Evolutionary conservation across 2,329 filamentous ascomycete genomes (phyloP).

Genomic region (Lasiodiplodia sp.): DNA sequence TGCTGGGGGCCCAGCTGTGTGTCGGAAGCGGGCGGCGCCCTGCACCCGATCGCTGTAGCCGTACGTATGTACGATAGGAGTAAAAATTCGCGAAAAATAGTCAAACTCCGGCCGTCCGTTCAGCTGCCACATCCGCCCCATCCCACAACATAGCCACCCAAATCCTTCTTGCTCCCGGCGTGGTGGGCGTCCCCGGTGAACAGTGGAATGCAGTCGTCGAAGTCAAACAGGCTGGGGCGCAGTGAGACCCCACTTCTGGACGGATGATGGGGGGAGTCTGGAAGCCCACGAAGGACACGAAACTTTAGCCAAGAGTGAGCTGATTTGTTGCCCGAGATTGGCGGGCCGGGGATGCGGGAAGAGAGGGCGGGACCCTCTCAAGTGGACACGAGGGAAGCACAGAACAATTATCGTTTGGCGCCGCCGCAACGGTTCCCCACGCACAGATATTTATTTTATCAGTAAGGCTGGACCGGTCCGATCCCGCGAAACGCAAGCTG

Average conservation of each 20-base stretch:
- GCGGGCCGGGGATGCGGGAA: conserved; percentile 1
- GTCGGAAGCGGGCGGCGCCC: not conserved
- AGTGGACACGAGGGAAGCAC: conserved; percentile 1
- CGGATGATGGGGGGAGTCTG: not conserved
- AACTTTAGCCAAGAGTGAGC: not conserved
- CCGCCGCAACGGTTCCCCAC: conserved; percentile 19
- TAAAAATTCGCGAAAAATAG: not conserved
- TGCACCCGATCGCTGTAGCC: conserved; percentile 1
- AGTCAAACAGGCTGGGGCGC: not conserved
- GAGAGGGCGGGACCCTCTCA: not conserved
- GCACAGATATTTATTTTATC: not conserved
- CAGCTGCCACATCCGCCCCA: not conserved
- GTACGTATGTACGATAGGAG: not conserved
- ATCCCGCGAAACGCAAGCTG: conserved; percentile 2
- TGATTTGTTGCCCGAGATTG: conserved; percentile 1
- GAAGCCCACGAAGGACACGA: not conserved
- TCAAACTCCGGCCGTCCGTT: not conserved
- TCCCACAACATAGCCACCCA: not conserved
- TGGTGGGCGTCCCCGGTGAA: not conserved
- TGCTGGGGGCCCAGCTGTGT: not conserved
- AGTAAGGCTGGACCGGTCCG: conserved; percentile 24
- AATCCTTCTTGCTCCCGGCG: not conserved
- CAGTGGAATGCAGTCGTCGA: not conserved
- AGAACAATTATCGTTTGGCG: not conserved
- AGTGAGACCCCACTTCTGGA: not conserved